Evolutionary conservation across 2,329 filamentous ascomycete genomes (phyloP).

Genomic region (Botrytis deweyae): DNA sequence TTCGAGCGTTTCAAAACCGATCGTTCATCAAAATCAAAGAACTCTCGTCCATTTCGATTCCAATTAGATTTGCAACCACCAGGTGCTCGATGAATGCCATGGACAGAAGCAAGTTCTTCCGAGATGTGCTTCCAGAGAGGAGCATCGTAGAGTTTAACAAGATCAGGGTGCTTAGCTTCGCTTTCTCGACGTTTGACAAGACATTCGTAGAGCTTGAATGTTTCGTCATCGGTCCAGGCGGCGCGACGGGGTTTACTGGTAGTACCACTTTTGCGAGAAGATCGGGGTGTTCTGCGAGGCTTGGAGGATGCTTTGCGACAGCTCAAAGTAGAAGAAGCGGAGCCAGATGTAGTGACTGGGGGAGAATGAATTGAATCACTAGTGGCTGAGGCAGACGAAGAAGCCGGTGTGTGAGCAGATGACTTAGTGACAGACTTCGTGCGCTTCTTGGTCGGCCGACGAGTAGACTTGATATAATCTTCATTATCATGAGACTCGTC

Average conservation of each 20-base stretch:
- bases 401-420: not conserved
- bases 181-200: not conserved
- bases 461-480: not conserved
- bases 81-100: not conserved
- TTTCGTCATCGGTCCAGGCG: not conserved
- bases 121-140: not conserved
- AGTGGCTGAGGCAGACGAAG: not conserved
- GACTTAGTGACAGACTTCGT: not conserved
- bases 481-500: not conserved
- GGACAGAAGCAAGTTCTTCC: not conserved
- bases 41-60: not conserved
- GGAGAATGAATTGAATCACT: not conserved
- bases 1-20: not conserved
- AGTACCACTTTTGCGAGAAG: not conserved
- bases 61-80: slow-evolving; percentile 8
- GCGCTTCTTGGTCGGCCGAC: not conserved
- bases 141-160: not conserved
- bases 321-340: not conserved
- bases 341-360: too few relatives aligned
- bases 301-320: not conserved
- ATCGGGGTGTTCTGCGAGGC: not conserved
- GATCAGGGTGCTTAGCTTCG: not conserved
- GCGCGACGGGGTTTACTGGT: not conserved
- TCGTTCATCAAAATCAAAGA: slow-evolving; percentile 1
- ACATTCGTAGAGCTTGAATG: not conserved